Conservation (phyloP, 1,139 yeast species). For the Candida glucosophila region DNA sequence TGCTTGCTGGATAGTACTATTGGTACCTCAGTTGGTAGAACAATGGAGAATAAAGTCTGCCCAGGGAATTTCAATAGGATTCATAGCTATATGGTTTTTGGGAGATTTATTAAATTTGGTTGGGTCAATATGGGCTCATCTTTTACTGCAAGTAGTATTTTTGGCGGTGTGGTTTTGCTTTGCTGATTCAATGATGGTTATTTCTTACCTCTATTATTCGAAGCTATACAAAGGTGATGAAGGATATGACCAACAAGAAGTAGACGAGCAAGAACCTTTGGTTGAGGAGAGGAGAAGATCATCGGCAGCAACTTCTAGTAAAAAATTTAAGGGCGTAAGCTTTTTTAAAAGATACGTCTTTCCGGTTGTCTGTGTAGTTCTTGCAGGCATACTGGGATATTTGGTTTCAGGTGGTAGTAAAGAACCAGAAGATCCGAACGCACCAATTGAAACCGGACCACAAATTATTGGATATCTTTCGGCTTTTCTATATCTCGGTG, state of each 20-base stretch:
- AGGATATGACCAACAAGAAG: constrained; percentile 2
- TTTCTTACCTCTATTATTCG: constrained; percentile 53
- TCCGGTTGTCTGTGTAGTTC: constrained; percentile 57
- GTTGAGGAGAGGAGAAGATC: constrained; percentile 23
- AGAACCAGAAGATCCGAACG: constrained; percentile 7
- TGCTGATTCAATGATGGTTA: constrained; percentile 56
- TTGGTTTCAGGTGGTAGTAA: constrained; percentile 33
- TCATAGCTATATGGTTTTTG: constrained; percentile 60
- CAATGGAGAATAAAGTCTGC: constrained; percentile 75
- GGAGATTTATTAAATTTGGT: constrained; percentile 65
- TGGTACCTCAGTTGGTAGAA: constrained; percentile 72
- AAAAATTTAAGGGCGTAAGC: constrained; percentile 36
- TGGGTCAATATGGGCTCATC: constrained; percentile 66
- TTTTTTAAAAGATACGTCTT: constrained; percentile 43
- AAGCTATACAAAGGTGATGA: constrained; percentile 23
- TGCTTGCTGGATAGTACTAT: constrained; percentile 75
- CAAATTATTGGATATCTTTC: constrained; percentile 66
- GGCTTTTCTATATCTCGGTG: constrained; percentile 63
- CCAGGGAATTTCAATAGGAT: constrained; percentile 69
- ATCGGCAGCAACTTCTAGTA: constrained; percentile 36
- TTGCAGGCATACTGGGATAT: constrained; percentile 61
- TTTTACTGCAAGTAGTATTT: constrained; percentile 61
- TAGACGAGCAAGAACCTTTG: constrained; percentile 8
- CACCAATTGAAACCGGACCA: constrained; percentile 43
- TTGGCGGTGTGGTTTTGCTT: constrained; percentile 71